A percentile compares a stretch with the other conserved stretches of the same genome.
These are phyloP conservation scores for Pseudocercospora cruenta DNA, from an alignment of 2,329 filamentous ascomycete genomes.

Conservation along the genomic window DNA sequence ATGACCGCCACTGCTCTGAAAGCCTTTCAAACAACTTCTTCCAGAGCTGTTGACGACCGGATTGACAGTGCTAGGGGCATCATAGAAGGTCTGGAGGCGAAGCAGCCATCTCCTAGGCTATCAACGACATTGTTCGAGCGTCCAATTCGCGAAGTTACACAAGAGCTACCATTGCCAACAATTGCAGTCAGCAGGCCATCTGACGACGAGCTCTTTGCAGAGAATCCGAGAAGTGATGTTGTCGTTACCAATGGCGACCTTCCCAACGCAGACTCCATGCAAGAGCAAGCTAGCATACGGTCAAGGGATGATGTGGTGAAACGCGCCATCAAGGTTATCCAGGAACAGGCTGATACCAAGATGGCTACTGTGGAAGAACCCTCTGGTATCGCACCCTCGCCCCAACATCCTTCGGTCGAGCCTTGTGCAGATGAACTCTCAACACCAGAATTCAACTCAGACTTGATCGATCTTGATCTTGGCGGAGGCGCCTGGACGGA, in stretches of 20 bases:
- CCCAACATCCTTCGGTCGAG: neutral
- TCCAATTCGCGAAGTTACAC: neutral
- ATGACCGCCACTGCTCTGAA: constrained; percentile 1
- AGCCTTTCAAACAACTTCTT: neutral
- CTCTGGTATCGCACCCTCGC: neutral
- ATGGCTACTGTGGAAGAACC: neutral
- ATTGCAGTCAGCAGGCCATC: neutral
- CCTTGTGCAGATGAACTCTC: neutral
- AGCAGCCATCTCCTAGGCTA: neutral
- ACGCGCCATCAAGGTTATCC: neutral
- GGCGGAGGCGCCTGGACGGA: neutral
- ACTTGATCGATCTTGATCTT: constrained; percentile 2
- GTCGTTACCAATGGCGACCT: neutral
- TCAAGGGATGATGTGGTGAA: neutral
- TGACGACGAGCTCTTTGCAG: neutral
- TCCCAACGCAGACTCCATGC: neutral
- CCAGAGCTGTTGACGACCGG: neutral
- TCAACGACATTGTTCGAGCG: neutral
- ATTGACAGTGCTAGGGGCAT: neutral
- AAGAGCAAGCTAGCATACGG: neutral
- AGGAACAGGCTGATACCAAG: neutral
- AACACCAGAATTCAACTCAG: neutral
- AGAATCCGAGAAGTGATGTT: neutral
- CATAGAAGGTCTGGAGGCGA: neutral
- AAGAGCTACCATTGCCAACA: neutral